Percentiles rank a stretch among this genome's conserved stretches.
phyloP scores from a whole-genome alignment of 2,329 filamentous ascomycete species.

The Davidsoniella eucalypti region DNA sequence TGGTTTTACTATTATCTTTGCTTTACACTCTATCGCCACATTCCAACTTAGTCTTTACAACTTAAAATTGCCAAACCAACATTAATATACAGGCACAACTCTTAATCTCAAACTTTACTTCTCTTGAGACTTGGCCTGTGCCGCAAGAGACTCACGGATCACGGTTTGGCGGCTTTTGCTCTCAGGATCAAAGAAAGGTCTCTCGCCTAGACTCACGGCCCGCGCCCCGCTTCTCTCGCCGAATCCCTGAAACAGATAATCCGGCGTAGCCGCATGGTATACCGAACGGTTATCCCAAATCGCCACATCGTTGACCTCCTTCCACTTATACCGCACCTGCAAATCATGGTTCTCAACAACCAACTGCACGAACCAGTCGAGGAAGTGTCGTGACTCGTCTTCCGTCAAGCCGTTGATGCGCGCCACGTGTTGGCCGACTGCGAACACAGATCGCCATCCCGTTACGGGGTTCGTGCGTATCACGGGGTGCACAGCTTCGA shows the following conservation, averaged over 20 bases:
- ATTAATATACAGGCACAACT: too few relatives aligned
- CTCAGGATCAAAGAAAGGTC: slow-evolving; percentile 33
- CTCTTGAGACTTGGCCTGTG: background rate
- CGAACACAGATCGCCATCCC: slow-evolving; percentile 39
- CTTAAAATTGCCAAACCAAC: too few relatives aligned
- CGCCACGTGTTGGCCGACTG: slow-evolving; percentile 32
- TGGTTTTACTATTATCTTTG: too few relatives aligned
- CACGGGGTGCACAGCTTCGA: slow-evolving; percentile 36
- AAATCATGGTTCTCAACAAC: slow-evolving; percentile 39
- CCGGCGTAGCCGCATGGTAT: slow-evolving; percentile 37
- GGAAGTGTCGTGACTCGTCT: slow-evolving; percentile 30
- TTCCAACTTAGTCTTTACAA: too few relatives aligned
- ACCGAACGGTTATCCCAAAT: slow-evolving; percentile 44
- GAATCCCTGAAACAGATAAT: slow-evolving; percentile 28
- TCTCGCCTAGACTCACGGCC: slow-evolving; percentile 36
- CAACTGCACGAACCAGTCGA: slow-evolving; percentile 34
- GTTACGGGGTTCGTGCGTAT: slow-evolving; percentile 41
- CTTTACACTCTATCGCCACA: too few relatives aligned
- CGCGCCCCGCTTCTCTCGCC: slow-evolving; percentile 33
- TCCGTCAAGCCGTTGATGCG: slow-evolving; percentile 33
- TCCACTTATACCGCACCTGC: slow-evolving; percentile 32
- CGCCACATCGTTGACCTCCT: slow-evolving; percentile 25
- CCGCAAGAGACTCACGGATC: slow-evolving; percentile 1
- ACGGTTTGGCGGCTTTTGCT: slow-evolving; percentile 19
- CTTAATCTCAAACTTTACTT: background rate